Evolutionary conservation across 176 grass and related monocot genomes (phyloP).

Genomic region (Eragrostis curvula): DNA sequence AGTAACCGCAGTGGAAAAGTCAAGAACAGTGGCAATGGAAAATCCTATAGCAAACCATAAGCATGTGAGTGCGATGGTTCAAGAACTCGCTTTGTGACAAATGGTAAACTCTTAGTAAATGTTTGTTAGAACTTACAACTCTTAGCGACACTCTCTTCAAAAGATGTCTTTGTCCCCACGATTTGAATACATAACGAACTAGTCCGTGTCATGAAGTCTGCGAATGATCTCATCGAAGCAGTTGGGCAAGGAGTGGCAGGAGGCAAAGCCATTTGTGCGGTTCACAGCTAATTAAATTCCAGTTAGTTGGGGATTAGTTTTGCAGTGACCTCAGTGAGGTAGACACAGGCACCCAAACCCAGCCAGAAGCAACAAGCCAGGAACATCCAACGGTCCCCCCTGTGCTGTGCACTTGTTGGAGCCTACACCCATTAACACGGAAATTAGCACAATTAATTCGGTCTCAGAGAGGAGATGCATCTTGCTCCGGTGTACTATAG

Average conservation of each 20-base stretch:
- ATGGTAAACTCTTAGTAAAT: neutral
- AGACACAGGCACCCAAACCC: neutral
- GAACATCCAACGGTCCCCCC: conserved; percentile 51
- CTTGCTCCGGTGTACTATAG: neutral
- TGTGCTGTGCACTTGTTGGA: conserved; percentile 21
- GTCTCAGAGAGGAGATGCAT: neutral
- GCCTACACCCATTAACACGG: conserved; percentile 28
- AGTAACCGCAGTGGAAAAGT: neutral
- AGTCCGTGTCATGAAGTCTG: conserved; percentile 3
- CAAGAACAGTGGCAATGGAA: neutral
- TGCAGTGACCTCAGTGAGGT: conserved; percentile 33
- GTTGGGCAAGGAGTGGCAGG: conserved; percentile 13
- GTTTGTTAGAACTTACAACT: neutral
- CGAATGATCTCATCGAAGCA: conserved; percentile 29
- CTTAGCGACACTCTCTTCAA: neutral
- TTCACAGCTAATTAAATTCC: conserved; percentile 15
- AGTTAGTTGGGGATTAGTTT: conserved; percentile 54
- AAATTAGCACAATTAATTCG: conserved; percentile 38
- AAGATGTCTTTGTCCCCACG: neutral
- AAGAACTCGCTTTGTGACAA: neutral
- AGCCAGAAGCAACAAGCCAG: neutral
- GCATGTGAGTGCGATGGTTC: neutral
- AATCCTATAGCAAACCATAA: neutral
- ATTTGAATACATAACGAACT: conserved; percentile 3
- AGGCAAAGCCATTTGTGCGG: neutral